Percentiles rank a stretch among this genome's conserved stretches.
phyloP scores from a whole-genome alignment of 2,329 filamentous ascomycete genomes.

The Blastomyces silverae region DNA sequence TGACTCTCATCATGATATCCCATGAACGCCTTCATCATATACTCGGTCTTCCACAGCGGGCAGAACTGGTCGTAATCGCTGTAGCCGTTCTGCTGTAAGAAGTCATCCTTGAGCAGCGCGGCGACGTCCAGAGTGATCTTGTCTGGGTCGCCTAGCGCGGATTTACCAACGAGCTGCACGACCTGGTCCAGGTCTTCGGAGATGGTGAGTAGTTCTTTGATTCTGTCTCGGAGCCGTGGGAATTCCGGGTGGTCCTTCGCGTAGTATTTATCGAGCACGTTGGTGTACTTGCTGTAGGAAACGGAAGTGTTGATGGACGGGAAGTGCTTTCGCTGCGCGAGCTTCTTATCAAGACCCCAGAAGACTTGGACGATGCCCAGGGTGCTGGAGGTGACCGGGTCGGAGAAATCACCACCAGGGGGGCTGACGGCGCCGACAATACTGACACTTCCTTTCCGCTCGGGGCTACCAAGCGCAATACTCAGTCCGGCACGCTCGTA shows the following conservation, averaged over 20 bases:
- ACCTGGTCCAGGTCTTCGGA: conserved; percentile 98
- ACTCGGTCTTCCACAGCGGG: conserved; percentile 98
- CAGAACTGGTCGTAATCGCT: conserved; percentile 99
- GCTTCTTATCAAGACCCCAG: conserved; percentile 99
- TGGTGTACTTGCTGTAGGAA: conserved; percentile 96
- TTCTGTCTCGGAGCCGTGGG: conserved; percentile 81
- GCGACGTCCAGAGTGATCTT: conserved; percentile 97
- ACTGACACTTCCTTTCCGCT: conserved; percentile 85
- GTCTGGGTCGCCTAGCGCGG: conserved; percentile 87
- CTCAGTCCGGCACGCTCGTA: conserved; percentile 96
- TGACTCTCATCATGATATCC: conserved; percentile 96
- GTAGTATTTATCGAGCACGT: conserved; percentile 83
- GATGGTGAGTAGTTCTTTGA: conserved; percentile 87
- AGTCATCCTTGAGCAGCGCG: conserved; percentile 91
- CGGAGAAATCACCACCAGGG: conserved; percentile 97
- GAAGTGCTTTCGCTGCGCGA: conserved; percentile 98
- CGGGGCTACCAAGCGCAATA: conserved; percentile 76
- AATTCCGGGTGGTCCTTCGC: conserved; percentile 91
- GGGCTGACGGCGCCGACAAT: conserved; percentile 97
- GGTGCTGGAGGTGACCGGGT: conserved; percentile 89
- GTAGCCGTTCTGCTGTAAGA: conserved; percentile 98
- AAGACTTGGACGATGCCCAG: conserved; percentile 98
- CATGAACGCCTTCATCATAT: conserved; percentile 99
- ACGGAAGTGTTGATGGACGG: conserved; percentile 92
- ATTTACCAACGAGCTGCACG: conserved; percentile 96